These are phyloP conservation scores for Fusarium napiforme DNA, from an alignment of 2,329 filamentous ascomycete genomes.

Conservation along the genomic window DNA sequence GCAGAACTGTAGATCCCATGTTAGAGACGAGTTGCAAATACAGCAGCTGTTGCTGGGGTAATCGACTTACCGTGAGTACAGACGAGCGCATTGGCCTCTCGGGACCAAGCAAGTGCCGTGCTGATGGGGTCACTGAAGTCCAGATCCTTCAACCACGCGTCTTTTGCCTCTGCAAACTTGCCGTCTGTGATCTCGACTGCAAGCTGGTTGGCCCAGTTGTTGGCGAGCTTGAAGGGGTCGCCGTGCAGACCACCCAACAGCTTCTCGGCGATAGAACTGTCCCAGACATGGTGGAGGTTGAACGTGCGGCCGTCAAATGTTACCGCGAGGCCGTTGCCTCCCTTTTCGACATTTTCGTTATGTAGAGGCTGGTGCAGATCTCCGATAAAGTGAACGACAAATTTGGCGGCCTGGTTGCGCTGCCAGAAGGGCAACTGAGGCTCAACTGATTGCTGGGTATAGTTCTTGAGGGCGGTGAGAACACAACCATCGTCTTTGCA, in stretches of 20 bases:
- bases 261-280: conserved; percentile 75
- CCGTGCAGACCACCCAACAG: conserved; percentile 66
- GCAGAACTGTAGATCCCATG: conserved; percentile 61
- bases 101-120: conserved; percentile 72
- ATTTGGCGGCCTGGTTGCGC: conserved; percentile 71
- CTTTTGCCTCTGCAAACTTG: conserved; percentile 61
- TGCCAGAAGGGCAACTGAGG: conserved; percentile 55
- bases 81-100: conserved; percentile 70
- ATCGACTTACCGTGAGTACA: conserved; percentile 66
- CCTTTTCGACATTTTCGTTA: conserved; percentile 70
- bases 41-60: background rate
- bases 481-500: conserved; percentile 72
- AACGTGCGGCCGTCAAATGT: conserved; percentile 65
- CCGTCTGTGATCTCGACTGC: conserved; percentile 65
- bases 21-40: conserved; percentile 28
- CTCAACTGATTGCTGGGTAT: conserved; percentile 66
- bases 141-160: conserved; percentile 67
- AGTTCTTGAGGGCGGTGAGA: conserved; percentile 69
- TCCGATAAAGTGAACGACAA: conserved; percentile 74
- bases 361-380: conserved; percentile 78
- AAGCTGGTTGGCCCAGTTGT: conserved; percentile 67
- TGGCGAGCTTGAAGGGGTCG: conserved; percentile 61
- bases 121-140: conserved; percentile 63
- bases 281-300: conserved; percentile 81
- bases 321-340: conserved; percentile 76